These are phyloP conservation scores for Naganishia vaughanmartiniae DNA, from an alignment of 768 basidiomycete species.

Conservation along the genomic window DNA sequence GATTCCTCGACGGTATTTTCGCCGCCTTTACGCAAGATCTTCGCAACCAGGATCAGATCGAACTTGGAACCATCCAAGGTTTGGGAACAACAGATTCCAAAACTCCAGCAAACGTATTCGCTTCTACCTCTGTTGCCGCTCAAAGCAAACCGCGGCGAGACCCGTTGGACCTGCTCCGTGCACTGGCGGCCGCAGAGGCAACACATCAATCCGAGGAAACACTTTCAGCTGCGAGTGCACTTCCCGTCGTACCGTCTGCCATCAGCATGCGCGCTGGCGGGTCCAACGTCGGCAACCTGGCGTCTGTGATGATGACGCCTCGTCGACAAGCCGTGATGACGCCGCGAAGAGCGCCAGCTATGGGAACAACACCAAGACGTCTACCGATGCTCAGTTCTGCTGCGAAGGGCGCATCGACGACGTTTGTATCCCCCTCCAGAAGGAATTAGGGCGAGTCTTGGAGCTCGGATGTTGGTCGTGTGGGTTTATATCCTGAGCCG, in stretches of 20 bases:
- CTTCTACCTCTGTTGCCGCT: conserved; percentile 21
- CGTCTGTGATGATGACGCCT: conserved; percentile 21
- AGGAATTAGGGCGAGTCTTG: neutral
- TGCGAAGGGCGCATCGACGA: neutral
- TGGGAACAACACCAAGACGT: conserved; percentile 17
- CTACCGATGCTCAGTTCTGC: conserved; percentile 13
- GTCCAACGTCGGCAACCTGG: neutral
- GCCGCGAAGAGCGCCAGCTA: conserved; percentile 7
- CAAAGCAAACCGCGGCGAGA: conserved; percentile 31
- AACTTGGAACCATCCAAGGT: neutral
- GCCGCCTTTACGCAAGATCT: conserved; percentile 45
- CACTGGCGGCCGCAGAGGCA: conserved; percentile 43
- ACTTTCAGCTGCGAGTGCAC: conserved; percentile 35
- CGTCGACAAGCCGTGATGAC: conserved; percentile 23
- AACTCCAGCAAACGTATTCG: conserved; percentile 32
- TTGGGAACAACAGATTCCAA: neutral
- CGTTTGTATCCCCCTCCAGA: neutral
- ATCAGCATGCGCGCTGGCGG: conserved; percentile 18
- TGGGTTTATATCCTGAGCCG: neutral
- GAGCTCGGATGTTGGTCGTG: neutral
- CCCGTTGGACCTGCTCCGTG: conserved; percentile 44
- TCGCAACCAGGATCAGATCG: conserved; percentile 37
- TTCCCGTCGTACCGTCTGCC: conserved; percentile 18
- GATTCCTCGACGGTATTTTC: conserved; percentile 52
- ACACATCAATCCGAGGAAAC: conserved; percentile 35